These are phyloP conservation scores for Trichophyton mentagrophytes DNA, from an alignment of 2,329 filamentous ascomycete genomes.

Conservation along the genomic window DNA sequence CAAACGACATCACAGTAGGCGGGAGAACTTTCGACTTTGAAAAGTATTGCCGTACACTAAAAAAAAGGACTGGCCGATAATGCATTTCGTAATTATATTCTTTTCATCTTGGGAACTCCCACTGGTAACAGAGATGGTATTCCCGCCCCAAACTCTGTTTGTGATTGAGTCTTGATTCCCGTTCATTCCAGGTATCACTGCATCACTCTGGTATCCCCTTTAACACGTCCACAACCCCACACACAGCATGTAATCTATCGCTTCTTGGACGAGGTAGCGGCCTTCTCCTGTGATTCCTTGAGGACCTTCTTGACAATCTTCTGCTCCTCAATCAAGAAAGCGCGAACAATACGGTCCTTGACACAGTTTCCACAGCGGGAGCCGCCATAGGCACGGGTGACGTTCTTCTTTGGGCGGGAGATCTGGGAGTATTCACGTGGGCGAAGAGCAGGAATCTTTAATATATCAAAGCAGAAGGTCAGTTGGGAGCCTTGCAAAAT, in stretches of 20 bases:
- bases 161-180: constrained; percentile 1
- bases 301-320: constrained; percentile 99
- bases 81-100: constrained; percentile 4
- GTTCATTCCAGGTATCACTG: neutral
- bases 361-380: constrained; percentile 98
- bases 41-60: constrained; percentile 1
- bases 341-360: constrained; percentile 91
- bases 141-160: constrained; percentile 4
- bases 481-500: neutral
- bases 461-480: neutral
- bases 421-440: constrained; percentile 95
- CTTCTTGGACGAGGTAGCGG: constrained; percentile 25
- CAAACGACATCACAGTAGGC: neutral
- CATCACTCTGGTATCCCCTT: neutral
- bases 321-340: constrained; percentile 99
- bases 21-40: neutral
- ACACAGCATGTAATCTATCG: constrained; percentile 25
- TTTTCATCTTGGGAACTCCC: constrained; percentile 2
- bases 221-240: neutral
- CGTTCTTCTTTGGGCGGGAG: constrained; percentile 98
- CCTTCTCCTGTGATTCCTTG: constrained; percentile 82
- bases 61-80: constrained; percentile 1
- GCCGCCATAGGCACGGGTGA: constrained; percentile 95
- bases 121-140: neutral
- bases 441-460: constrained; percentile 83